A percentile compares a stretch with the other conserved stretches of the same genome.
Conservation (phyloP, 495 filamentous ascomycete species). For the Terfezia claveryi region DNA sequence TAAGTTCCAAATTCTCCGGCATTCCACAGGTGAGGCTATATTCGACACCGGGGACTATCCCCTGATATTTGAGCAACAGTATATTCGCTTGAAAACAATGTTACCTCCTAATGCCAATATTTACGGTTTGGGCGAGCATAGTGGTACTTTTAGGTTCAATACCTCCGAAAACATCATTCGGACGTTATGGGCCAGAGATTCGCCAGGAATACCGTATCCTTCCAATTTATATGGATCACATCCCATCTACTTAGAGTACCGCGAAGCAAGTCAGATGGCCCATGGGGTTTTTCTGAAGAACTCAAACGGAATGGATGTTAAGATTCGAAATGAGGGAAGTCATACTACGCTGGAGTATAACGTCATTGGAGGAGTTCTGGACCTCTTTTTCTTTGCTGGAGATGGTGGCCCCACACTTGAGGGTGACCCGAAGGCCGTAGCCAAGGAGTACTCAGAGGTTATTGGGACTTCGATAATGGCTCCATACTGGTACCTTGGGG, state of each 20-base stretch:
- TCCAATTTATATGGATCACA: slow-evolving; percentile 66
- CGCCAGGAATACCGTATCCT: slow-evolving; percentile 40
- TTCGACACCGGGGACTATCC: slow-evolving; percentile 52
- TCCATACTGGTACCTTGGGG: slow-evolving; percentile 53
- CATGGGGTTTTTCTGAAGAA: slow-evolving; percentile 71
- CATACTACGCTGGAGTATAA: slow-evolving; percentile 56
- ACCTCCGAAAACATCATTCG: slow-evolving; percentile 24
- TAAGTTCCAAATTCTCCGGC: slow-evolving; percentile 45
- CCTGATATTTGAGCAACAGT: slow-evolving; percentile 63
- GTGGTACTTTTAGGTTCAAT: slow-evolving; percentile 47
- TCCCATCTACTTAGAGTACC: slow-evolving; percentile 66
- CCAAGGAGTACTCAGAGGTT: slow-evolving; percentile 50
- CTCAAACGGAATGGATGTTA: slow-evolving; percentile 68
- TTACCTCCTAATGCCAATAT: slow-evolving; percentile 46
- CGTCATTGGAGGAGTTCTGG: slow-evolving; percentile 54
- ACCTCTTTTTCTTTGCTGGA: slow-evolving; percentile 67
- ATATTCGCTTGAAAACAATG: slow-evolving; percentile 44
- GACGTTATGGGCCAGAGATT: slow-evolving; percentile 60
- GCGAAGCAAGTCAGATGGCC: slow-evolving; percentile 31
- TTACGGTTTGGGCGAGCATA: slow-evolving; percentile 66
- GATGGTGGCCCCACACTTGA: slow-evolving; percentile 31
- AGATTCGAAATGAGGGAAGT: slow-evolving; percentile 7
- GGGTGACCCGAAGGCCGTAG: slow-evolving; percentile 27
- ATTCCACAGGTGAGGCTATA: slow-evolving; percentile 41
- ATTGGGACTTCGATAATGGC: slow-evolving; percentile 51